Base-by-base conservation (phyloP, 2,329 filamentous ascomycete genomes). In the Orbilia brochopaga region DNA sequence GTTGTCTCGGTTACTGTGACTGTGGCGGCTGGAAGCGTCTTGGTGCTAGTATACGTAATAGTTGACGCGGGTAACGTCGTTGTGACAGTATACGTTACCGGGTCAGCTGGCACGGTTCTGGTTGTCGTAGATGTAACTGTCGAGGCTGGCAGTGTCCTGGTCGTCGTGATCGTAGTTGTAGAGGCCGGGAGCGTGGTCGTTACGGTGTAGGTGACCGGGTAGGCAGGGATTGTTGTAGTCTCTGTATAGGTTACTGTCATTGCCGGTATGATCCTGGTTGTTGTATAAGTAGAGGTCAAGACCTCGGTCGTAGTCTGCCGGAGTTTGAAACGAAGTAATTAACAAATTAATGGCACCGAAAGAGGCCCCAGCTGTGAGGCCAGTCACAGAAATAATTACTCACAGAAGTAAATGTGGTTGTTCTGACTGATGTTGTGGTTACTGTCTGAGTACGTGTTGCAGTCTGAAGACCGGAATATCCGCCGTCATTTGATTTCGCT, bases 121-220 rank as follows among this genome's bases (percentile, higher is more conserved):
- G 37, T 62, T 21, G 37, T 11, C 17, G 37, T 42, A 19, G 50
- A 40, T 6, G 53, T 57, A 1, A 35, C 15, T 1, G 50, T 55
- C 13, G 51, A 56, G 17, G 42, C 40, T 2, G 50, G 60, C n/a
- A 24, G n/a, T n/a, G 23, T 55, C n/a, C n/a, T n/a, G 11, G 4
- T 21, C 17, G 58, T 53, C 23, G 30, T 21, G 15, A 11, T 61
- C n/a, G n/a, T 50, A n/a, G 11, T 17, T 42, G 13, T 13, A 17
- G 6, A 37, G 32, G 32, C 32, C 13, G 32, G 32, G 7, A 37
- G 7, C 6, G 32, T 37, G 7, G 32, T 37, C 7, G 32, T 37
- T 37, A 13, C 13, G 13, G 32, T 37, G 32, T 42, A 42, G 15
- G 37, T 42, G n/a, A 17, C n/a, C 11, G 13, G 11, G 11, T 13